Evolutionary conservation across 1,139 yeast species (phyloP).

Genomic region (Diutina rugosa): DNA sequence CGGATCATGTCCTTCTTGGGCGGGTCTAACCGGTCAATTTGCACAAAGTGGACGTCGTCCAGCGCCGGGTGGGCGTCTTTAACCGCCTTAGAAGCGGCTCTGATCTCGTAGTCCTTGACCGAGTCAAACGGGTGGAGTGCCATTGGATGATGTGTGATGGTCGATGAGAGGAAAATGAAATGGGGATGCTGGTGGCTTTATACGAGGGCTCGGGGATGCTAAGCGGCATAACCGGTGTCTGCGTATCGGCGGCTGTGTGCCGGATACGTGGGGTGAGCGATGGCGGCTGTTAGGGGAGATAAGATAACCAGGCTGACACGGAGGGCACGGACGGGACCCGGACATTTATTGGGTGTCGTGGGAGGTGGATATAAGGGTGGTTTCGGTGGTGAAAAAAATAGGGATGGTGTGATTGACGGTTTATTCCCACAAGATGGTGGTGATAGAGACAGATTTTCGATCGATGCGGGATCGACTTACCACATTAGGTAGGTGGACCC

Average conservation of each 20-base stretch:
- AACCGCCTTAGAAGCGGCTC: conserved; percentile 48
- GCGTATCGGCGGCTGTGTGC: not conserved
- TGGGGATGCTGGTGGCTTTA: too few species aligned
- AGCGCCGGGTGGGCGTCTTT: conserved; percentile 41
- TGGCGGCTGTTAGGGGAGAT: too few species aligned
- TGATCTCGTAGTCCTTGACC: conserved; percentile 52
- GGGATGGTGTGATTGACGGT: not conserved
- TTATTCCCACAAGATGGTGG: not conserved
- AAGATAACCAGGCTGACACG: too few species aligned
- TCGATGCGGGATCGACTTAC: not conserved
- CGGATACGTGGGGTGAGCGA: not conserved
- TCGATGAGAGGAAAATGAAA: not conserved
- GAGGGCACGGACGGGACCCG: too few species aligned
- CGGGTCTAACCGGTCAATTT: conserved; percentile 66
- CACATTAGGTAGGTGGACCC: not conserved
- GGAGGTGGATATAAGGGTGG: too few species aligned
- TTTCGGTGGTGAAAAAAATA: not conserved
- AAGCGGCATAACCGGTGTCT: not conserved
- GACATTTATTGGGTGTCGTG: too few species aligned
- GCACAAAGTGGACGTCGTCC: conserved; percentile 53
- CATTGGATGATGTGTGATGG: not conserved
- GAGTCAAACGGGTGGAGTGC: conserved; percentile 49
- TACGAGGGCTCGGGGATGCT: too few species aligned
- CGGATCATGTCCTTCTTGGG: conserved; percentile 66
- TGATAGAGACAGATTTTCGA: not conserved